These are phyloP conservation scores for Coemansia sp. DNA, from an alignment of 192 early-diverging fungal genomes.

Conservation along the genomic window DNA sequence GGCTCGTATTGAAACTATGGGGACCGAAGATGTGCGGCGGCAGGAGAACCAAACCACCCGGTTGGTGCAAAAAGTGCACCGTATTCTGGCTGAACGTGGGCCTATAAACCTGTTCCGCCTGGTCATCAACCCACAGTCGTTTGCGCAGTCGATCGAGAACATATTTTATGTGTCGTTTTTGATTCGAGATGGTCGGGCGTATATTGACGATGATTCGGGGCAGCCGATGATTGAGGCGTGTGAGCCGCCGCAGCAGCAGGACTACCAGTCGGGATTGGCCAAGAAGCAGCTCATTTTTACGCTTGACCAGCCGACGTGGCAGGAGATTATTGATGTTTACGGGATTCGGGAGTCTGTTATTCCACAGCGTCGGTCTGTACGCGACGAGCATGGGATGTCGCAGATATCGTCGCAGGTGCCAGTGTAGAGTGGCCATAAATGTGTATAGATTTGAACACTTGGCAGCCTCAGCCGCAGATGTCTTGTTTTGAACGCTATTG, in stretches of 20 bases:
- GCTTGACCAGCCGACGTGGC: conserved; percentile 68
- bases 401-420: conserved; percentile 37
- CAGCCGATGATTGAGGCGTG: conserved; percentile 66
- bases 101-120: conserved; percentile 80
- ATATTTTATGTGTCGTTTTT: conserved; percentile 97
- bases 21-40: conserved; percentile 69
- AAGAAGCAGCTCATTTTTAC: conserved; percentile 82
- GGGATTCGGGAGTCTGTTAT: conserved; percentile 62
- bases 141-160: conserved; percentile 93
- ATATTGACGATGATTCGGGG: conserved; percentile 70
- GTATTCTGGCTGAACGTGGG: conserved; percentile 58
- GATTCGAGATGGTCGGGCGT: conserved; percentile 78
- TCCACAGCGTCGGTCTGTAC: conserved; percentile 39
- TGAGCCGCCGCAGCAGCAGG: conserved; percentile 68
- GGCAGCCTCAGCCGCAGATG: neutral
- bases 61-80: conserved; percentile 70
- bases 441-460: neutral
- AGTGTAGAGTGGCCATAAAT: neutral
- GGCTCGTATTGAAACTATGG: conserved; percentile 57
- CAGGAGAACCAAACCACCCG: conserved; percentile 87
- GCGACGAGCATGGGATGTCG: conserved; percentile 24
- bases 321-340: conserved; percentile 67
- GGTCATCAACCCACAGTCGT: conserved; percentile 86
- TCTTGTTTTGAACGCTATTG: neutral
- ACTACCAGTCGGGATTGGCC: conserved; percentile 62